phyloP scores from a whole-genome alignment of 768 basidiomycete species.

The Boletellus ananas region DNA sequence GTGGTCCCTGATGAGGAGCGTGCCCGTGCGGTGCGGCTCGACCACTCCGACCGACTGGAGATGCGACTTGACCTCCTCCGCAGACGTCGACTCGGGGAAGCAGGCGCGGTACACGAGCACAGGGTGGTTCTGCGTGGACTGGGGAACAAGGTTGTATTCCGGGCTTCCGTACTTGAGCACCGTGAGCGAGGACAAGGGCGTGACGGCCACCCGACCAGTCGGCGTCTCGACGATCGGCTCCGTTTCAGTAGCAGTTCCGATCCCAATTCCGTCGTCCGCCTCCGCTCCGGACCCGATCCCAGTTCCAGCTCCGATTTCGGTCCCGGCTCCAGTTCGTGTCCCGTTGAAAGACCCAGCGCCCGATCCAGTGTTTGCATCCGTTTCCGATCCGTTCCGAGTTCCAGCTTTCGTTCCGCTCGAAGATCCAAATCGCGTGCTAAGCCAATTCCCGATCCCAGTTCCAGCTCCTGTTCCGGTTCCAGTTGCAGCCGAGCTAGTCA shows the following conservation, averaged over 20 bases:
- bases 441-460: neutral
- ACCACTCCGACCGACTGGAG: constrained; percentile 32
- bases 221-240: neutral
- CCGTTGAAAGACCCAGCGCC: neutral
- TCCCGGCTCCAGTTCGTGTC: neutral
- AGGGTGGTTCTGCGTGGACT: constrained; percentile 34
- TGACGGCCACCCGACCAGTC: constrained; percentile 2
- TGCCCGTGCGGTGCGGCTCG: constrained; percentile 40
- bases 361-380: neutral
- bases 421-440: no score
- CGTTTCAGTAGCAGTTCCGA: neutral
- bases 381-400: neutral
- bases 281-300: neutral
- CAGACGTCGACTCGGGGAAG: constrained; percentile 21
- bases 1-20: constrained; percentile 39
- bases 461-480: neutral
- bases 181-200: constrained; percentile 23
- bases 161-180: constrained; percentile 33
- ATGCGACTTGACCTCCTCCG: constrained; percentile 33
- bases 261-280: neutral
- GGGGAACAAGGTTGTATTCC: constrained; percentile 29
- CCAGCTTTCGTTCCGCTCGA: neutral
- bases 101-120: constrained; percentile 37
- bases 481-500: neutral
- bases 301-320: neutral